Evolutionary conservation across 1,284 basidiomycete genomes (phyloP).

Genomic region (Heterobasidion occidentale): DNA sequence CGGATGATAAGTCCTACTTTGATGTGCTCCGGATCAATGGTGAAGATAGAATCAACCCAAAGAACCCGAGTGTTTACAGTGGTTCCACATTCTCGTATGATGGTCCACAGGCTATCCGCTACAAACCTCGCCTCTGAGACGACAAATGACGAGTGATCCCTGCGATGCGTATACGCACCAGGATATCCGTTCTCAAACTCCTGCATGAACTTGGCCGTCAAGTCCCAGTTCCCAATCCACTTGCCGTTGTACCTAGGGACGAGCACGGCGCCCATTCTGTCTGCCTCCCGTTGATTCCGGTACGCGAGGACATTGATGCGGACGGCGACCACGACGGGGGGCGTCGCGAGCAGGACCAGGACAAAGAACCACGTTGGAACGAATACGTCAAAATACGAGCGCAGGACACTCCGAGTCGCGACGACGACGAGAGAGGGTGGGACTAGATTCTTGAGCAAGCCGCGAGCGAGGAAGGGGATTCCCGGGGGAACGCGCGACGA

Average conservation of each 20-base stretch:
- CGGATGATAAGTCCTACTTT: neutral
- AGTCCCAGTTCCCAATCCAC: neutral
- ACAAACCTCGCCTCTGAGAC: neutral
- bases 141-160: neutral
- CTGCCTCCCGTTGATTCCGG: neutral
- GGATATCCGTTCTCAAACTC: neutral
- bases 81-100: neutral
- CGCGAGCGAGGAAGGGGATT: neutral
- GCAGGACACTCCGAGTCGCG: neutral
- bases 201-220: neutral
- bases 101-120: neutral
- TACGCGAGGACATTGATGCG: neutral
- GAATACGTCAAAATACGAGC: neutral
- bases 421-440: neutral
- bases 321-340: neutral
- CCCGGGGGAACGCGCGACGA: neutral
- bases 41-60: neutral
- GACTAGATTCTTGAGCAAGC: neutral
- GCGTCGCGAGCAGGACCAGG: neutral
- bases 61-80: neutral
- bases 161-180: neutral
- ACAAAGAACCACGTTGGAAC: neutral
- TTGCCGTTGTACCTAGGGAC: neutral
- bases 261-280: neutral
- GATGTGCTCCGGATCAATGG: conserved; percentile 6